Evolutionary conservation across 2,329 filamentous ascomycete genomes (phyloP).

Genomic region (Pseudogymnoascus sp.): DNA sequence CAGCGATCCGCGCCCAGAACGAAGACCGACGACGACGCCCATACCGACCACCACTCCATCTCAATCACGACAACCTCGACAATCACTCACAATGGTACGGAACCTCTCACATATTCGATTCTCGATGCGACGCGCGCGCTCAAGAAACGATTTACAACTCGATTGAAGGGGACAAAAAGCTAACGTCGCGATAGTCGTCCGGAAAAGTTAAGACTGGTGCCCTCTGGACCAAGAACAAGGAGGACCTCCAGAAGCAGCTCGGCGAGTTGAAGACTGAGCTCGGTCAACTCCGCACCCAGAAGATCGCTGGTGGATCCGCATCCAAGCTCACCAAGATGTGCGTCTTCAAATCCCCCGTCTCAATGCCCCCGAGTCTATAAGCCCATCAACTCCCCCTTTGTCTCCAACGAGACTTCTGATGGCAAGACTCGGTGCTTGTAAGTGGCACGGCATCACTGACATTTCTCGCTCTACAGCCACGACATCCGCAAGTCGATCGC

Average conservation of each 20-base stretch:
- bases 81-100: slow-evolving; percentile 31
- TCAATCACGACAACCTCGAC: slow-evolving; percentile 20
- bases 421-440: slow-evolving; percentile 10
- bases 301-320: slow-evolving; percentile 86
- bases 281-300: slow-evolving; percentile 93
- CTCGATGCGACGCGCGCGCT: not conserved
- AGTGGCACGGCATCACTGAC: slow-evolving; percentile 14
- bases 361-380: slow-evolving; percentile 14
- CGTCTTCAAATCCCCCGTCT: slow-evolving; percentile 34
- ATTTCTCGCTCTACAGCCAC: slow-evolving; percentile 54
- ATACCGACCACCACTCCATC: slow-evolving; percentile 22
- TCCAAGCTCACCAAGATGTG: slow-evolving; percentile 98
- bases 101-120: slow-evolving; percentile 4
- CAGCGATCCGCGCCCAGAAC: slow-evolving; percentile 10
- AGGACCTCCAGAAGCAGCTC: slow-evolving; percentile 93
- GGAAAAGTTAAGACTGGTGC: slow-evolving; percentile 85
- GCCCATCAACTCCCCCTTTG: not conserved
- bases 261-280: slow-evolving; percentile 94
- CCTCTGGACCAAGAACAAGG: slow-evolving; percentile 99
- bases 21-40: slow-evolving; percentile 20
- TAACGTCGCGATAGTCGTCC: slow-evolving; percentile 44
- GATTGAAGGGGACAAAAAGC: slow-evolving; percentile 16
- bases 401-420: not conserved
- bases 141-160: not conserved
- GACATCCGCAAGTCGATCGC: slow-evolving; percentile 99